Percentiles rank a stretch among this genome's conserved stretches.
Evolutionary conservation across 1,284 basidiomycete species (phyloP).

Genomic region (Agaricales sp.): DNA sequence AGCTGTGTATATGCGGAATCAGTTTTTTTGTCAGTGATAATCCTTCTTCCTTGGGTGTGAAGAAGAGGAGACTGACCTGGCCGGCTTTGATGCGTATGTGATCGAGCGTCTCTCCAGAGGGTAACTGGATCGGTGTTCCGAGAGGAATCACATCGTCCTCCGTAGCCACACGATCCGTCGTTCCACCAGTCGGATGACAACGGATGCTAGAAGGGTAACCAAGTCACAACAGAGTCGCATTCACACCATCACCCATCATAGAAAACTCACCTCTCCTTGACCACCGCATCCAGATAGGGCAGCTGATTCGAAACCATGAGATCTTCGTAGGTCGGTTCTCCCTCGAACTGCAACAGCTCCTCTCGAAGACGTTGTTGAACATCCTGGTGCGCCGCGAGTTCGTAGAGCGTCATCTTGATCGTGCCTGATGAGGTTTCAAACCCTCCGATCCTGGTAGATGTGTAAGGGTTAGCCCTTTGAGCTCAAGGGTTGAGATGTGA

Average conservation of each 20-base stretch:
- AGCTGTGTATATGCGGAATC: no score
- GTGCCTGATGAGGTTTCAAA: slow-evolving; percentile 26
- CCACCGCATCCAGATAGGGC: slow-evolving; percentile 32
- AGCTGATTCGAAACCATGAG: slow-evolving; percentile 14
- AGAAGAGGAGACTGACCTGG: slow-evolving; percentile 16
- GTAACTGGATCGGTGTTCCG: slow-evolving; percentile 21
- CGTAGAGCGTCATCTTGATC: slow-evolving; percentile 21
- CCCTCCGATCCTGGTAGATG: slow-evolving; percentile 22
- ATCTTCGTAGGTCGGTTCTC: slow-evolving; percentile 12
- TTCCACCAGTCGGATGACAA: slow-evolving; percentile 26
- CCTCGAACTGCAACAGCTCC: slow-evolving; percentile 12
- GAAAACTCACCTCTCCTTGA: slow-evolving; percentile 13
- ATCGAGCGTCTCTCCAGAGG: slow-evolving; percentile 19
- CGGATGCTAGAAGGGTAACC: slow-evolving; percentile 22
- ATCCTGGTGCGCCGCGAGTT: slow-evolving; percentile 21
- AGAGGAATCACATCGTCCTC: slow-evolving; percentile 37
- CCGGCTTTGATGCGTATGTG: slow-evolving; percentile 25
- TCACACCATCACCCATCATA: no score
- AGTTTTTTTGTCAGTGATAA: neutral
- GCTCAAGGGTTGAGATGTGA: no score
- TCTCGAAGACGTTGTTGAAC: slow-evolving; percentile 16
- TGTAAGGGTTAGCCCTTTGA: no score
- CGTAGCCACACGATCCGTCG: slow-evolving; percentile 25
- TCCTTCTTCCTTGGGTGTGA: neutral
- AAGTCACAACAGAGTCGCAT: neutral